phyloP scores from a whole-genome alignment of 192 early-diverging fungal genomes.

The Diversispora epigaea region DNA sequence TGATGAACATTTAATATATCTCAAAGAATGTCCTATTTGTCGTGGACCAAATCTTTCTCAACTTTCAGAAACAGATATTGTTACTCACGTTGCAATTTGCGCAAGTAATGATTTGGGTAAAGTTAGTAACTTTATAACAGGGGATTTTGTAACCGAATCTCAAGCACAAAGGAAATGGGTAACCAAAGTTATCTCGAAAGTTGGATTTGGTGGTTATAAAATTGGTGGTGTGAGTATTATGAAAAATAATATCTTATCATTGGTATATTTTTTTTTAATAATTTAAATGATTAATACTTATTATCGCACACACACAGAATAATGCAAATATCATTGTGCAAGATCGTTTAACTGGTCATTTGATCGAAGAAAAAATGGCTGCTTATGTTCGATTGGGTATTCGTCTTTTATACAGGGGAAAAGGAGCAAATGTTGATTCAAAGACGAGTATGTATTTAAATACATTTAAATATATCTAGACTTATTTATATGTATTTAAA shows the following conservation, averaged over 20 bases:
- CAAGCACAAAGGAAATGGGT: constrained; percentile 73
- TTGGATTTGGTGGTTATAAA: constrained; percentile 62
- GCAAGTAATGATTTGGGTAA: constrained; percentile 66
- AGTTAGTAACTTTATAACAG: constrained; percentile 70
- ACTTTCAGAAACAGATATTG: constrained; percentile 64
- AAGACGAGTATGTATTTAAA: constrained; percentile 37
- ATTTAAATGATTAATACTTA: background rate
- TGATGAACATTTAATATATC: constrained; percentile 61
- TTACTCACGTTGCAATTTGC: constrained; percentile 76
- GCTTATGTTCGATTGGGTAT: constrained; percentile 77
- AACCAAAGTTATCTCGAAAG: constrained; percentile 59
- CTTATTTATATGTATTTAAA: constrained; percentile 13
- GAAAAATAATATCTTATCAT: constrained; percentile 31
- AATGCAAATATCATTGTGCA: constrained; percentile 78
- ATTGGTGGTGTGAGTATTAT: constrained; percentile 44
- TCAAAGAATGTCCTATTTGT: constrained; percentile 73
- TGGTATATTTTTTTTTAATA: background rate
- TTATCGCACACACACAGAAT: constrained; percentile 35
- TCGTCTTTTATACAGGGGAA: constrained; percentile 72
- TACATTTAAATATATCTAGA: background rate
- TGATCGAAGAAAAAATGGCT: constrained; percentile 77
- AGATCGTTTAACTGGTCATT: constrained; percentile 63
- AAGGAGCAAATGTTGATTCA: constrained; percentile 39
- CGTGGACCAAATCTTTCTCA: constrained; percentile 51
- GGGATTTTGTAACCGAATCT: constrained; percentile 74